Conservation (phyloP, 2,329 filamentous ascomycete genomes). For the Colletotrichum kahawae region DNA sequence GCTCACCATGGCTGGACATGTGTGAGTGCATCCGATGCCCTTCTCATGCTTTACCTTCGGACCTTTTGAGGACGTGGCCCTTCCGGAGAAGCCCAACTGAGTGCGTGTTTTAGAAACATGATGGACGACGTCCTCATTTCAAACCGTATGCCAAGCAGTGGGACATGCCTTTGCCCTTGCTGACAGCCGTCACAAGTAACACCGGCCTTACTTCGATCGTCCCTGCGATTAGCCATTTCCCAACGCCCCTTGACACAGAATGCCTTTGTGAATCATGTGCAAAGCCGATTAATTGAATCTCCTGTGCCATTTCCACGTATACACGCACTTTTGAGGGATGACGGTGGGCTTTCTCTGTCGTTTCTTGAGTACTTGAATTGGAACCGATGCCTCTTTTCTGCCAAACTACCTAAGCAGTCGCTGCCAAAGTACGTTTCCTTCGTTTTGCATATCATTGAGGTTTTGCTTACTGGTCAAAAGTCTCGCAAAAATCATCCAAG, state of each 20-base stretch:
- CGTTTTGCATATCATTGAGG: neutral
- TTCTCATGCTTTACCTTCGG: too few species aligned
- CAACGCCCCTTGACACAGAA: slow-evolving; percentile 32
- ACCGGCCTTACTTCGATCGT: slow-evolving; percentile 35
- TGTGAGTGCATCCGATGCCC: neutral
- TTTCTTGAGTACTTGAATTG: slow-evolving; percentile 33
- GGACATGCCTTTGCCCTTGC: neutral
- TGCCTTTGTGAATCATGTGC: slow-evolving; percentile 38
- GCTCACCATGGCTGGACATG: neutral
- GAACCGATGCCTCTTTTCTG: slow-evolving; percentile 40
- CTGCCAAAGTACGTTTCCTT: slow-evolving; percentile 32
- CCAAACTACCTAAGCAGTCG: slow-evolving; percentile 34
- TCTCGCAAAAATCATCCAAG: neutral
- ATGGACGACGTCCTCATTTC: slow-evolving; percentile 47
- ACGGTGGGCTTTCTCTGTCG: slow-evolving; percentile 25
- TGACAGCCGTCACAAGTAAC: slow-evolving; percentile 29
- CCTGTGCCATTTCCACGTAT: slow-evolving; percentile 25
- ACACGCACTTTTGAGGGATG: slow-evolving; percentile 28
- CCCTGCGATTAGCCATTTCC: slow-evolving; percentile 35
- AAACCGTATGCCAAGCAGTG: slow-evolving; percentile 29
- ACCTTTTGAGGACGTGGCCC: too few species aligned
- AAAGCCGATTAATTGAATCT: slow-evolving; percentile 28
- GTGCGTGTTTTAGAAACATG: slow-evolving; percentile 34
- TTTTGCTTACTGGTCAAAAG: neutral
- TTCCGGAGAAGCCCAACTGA: neutral